Percentiles rank a stretch among this genome's conserved stretches.
These are phyloP conservation scores for Ganoderma lingzhi DNA, from an alignment of 1,284 basidiomycete species.

Conservation along the genomic window DNA sequence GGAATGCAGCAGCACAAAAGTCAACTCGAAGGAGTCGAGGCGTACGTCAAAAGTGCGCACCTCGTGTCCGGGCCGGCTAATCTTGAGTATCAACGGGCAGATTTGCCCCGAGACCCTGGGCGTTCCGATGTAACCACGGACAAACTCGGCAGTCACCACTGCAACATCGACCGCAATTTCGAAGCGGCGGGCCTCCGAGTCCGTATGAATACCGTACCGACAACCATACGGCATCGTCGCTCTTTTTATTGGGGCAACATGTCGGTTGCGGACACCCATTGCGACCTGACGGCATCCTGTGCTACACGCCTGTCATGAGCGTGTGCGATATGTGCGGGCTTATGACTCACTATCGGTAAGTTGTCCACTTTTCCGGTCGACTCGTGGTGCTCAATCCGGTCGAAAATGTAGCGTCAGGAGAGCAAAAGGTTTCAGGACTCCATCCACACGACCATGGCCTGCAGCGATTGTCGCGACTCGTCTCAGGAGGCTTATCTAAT, in stretches of 20 bases:
- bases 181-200: constrained; percentile 17
- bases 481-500: too few species aligned
- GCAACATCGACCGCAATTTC: background rate
- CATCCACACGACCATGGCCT: too few species aligned
- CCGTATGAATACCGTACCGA: background rate
- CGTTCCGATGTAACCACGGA: constrained; percentile 27
- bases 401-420: background rate
- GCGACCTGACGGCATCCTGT: constrained; percentile 44
- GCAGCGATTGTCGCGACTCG: too few species aligned
- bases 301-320: background rate
- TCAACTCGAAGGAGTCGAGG: background rate
- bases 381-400: too few species aligned
- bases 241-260: constrained; percentile 19
- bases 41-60: background rate
- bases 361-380: background rate
- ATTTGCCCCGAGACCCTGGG: constrained; percentile 11
- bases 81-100: background rate
- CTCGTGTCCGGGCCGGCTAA: background rate
- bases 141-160: constrained; percentile 29
- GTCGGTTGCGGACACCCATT: constrained; percentile 45
- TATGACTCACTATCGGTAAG: background rate
- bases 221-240: background rate
- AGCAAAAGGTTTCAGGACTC: too few species aligned
- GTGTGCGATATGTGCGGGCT: background rate
- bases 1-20: background rate